These are phyloP conservation scores for Arthrobotrys conoides DNA, from an alignment of 2,329 filamentous ascomycete genomes.

Conservation along the genomic window DNA sequence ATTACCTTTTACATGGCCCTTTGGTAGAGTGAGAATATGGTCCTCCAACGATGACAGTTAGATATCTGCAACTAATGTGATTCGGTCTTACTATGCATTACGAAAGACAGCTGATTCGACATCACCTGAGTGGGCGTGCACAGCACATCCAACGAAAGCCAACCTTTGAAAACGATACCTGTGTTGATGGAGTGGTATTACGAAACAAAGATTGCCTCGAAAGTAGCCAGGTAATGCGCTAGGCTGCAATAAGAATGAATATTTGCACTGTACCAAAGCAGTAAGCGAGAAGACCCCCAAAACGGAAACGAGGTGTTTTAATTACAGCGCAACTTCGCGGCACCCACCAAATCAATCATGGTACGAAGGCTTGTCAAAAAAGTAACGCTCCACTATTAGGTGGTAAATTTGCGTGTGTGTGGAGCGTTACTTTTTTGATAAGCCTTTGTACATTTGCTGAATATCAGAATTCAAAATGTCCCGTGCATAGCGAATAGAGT, in stretches of 20 bases:
- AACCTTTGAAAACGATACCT: too few species aligned
- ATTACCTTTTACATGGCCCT: slow-evolving; percentile 8
- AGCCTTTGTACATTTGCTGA: too few species aligned
- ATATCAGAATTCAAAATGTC: too few species aligned
- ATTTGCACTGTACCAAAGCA: slow-evolving; percentile 10
- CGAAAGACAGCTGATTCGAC: slow-evolving; percentile 3
- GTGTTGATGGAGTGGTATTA: neutral
- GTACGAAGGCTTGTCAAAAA: too few species aligned
- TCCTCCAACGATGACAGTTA: slow-evolving; percentile 9
- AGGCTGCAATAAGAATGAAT: slow-evolving; percentile 4
- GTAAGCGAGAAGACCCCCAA: slow-evolving; percentile 9
- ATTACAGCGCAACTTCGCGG: slow-evolving; percentile 9
- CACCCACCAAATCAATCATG: neutral
- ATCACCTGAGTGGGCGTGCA: neutral
- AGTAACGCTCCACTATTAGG: too few species aligned
- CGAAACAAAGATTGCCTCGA: slow-evolving; percentile 11
- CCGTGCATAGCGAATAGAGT: too few species aligned
- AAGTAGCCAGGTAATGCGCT: slow-evolving; percentile 11
- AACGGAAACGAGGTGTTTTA: slow-evolving; percentile 8
- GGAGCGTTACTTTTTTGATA: too few species aligned
- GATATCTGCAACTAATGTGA: slow-evolving; percentile 7
- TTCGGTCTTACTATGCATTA: slow-evolving; percentile 10
- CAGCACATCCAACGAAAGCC: too few species aligned
- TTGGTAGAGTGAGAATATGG: slow-evolving; percentile 10
- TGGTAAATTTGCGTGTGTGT: too few species aligned